phyloP scores from a whole-genome alignment of 106 monocot genomes.

The Allium sativum region DNA sequence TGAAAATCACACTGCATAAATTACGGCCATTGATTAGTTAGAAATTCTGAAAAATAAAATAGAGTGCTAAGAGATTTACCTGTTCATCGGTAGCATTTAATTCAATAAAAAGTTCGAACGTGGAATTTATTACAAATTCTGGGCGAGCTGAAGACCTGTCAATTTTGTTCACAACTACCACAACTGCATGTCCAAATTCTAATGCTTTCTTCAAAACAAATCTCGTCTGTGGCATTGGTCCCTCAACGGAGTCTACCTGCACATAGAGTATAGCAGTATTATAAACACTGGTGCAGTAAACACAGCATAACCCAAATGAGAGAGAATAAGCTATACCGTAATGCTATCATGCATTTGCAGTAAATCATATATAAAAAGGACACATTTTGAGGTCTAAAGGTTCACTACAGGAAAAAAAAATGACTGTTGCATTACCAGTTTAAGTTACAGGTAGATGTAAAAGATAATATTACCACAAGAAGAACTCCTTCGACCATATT shows the following conservation, averaged over 20 bases:
- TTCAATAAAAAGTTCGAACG: conserved; percentile 99
- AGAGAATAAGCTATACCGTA: too few relatives aligned
- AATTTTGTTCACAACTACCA: conserved; percentile 98
- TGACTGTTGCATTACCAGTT: too few relatives aligned
- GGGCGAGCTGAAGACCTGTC: conserved; percentile 93
- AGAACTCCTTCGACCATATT: conserved; percentile 99
- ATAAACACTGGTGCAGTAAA: too few relatives aligned
- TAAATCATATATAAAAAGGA: not conserved
- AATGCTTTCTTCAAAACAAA: conserved; percentile 99
- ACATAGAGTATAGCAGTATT: not conserved
- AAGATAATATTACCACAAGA: conserved; percentile 61
- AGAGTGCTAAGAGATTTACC: conserved; percentile 26
- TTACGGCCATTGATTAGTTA: not conserved
- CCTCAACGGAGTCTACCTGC: conserved; percentile 97
- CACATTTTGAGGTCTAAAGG: not conserved
- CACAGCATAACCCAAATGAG: too few relatives aligned
- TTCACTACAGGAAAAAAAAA: too few relatives aligned
- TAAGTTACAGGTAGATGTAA: not conserved
- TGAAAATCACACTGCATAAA: conserved; percentile 92
- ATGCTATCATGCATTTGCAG: too few relatives aligned
- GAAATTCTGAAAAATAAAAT: not conserved
- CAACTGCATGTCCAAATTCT: conserved; percentile 97
- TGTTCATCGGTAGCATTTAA: conserved; percentile 99
- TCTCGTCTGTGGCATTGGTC: conserved; percentile 99
- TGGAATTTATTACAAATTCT: conserved; percentile 90